These are phyloP conservation scores for Ophiostoma himal-ulmi DNA, from an alignment of 2,329 filamentous ascomycete genomes.

Conservation along the genomic window DNA sequence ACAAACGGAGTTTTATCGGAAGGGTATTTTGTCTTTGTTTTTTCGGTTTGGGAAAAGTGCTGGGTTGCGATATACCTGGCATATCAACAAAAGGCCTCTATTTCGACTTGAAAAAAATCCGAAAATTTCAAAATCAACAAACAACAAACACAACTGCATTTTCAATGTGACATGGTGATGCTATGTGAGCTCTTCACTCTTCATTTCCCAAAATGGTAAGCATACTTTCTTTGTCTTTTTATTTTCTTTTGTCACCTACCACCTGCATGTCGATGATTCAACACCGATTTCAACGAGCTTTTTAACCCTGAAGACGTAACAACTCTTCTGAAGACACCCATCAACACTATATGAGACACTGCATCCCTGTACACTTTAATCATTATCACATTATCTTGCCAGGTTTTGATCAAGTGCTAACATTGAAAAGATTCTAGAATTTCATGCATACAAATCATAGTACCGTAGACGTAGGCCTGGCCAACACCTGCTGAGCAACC, in stretches of 20 bases:
- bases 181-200: neutral
- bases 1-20: conserved; percentile 13
- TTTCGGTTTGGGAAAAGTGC: conserved; percentile 13
- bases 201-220: conserved; percentile 40
- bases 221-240: conserved; percentile 29
- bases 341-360: conserved; percentile 54
- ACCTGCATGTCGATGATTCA: conserved; percentile 48
- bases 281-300: conserved; percentile 52
- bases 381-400: neutral
- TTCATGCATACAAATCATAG: neutral
- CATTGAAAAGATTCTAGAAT: conserved; percentile 10
- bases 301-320: conserved; percentile 57
- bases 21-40: neutral
- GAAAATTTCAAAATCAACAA: conserved; percentile 23
- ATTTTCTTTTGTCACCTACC: conserved; percentile 12
- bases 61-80: neutral
- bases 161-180: neutral
- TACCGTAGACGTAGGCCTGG: conserved; percentile 8
- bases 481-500: conserved; percentile 58
- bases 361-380: conserved; percentile 19
- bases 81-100: conserved; percentile 19
- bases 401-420: conserved; percentile 9
- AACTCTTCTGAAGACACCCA: conserved; percentile 53
- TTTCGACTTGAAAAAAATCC: conserved; percentile 19
- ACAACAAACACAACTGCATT: neutral